These are phyloP conservation scores for Scleroderma bovista DNA, from an alignment of 768 basidiomycete species.

Conservation along the genomic window DNA sequence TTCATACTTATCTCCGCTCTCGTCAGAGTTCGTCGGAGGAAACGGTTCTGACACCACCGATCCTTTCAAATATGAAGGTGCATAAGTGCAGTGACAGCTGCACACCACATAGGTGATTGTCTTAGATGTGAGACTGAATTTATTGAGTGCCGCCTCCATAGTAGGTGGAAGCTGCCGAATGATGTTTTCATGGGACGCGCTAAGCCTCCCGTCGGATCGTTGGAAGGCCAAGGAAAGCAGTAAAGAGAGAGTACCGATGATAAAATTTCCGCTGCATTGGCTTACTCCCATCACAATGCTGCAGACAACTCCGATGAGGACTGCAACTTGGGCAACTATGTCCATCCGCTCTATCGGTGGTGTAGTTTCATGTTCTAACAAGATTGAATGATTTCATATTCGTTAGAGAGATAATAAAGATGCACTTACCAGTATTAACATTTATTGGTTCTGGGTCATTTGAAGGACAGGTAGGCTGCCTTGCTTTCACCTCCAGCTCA, in stretches of 20 bases:
- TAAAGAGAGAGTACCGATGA: slow-evolving; percentile 11
- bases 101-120: background rate
- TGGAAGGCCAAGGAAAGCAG: background rate
- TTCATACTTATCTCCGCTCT: too few species aligned
- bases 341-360: background rate
- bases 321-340: slow-evolving; percentile 12
- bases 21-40: too few species aligned
- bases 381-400: too few species aligned
- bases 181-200: slow-evolving; percentile 1
- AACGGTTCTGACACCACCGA: too few species aligned
- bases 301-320: slow-evolving; percentile 16
- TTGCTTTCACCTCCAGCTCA: background rate
- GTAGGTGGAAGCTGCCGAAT: background rate
- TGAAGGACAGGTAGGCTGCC: background rate
- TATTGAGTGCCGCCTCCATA: background rate
- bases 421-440: background rate
- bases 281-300: slow-evolving; percentile 13
- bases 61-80: background rate
- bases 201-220: background rate
- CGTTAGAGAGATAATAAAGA: background rate
- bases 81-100: slow-evolving; percentile 1
- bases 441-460: background rate
- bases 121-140: background rate
- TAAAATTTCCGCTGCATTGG: slow-evolving; percentile 9
- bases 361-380: background rate